Conservation (phyloP, 257 asterid species). For the Echium plantagineum region DNA sequence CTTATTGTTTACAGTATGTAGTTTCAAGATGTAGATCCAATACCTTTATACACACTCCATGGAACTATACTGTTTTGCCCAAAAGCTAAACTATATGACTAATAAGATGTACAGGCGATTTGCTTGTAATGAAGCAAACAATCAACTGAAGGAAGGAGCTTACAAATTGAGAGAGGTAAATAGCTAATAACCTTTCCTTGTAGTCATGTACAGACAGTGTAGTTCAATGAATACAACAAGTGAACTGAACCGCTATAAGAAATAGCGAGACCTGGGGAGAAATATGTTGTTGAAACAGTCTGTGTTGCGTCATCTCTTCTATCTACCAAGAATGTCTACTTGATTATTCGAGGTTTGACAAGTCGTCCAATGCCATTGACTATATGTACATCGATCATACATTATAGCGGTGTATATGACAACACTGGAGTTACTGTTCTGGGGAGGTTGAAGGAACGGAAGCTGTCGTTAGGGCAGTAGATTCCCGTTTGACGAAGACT, state of each 20-base stretch:
- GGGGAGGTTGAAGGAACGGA: background rate
- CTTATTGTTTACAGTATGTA: background rate
- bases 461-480: background rate
- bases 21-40: background rate
- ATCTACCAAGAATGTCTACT: background rate
- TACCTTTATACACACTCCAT: background rate
- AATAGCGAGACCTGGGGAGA: background rate
- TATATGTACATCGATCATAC: background rate
- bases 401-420: too few species aligned
- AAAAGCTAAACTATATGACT: background rate
- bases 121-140: background rate
- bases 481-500: conserved; percentile 33
- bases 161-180: background rate
- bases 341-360: too few species aligned
- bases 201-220: too few species aligned
- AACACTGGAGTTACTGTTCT: conserved; percentile 23
- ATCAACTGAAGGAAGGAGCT: background rate
- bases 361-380: too few species aligned
- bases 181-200: background rate
- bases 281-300: background rate
- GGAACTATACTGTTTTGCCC: background rate
- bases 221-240: too few species aligned
- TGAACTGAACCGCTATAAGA: background rate
- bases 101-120: background rate
- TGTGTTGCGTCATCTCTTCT: background rate